phyloP scores from a whole-genome alignment of 2,329 filamentous ascomycete species.

The Colletotrichum coccodes region DNA sequence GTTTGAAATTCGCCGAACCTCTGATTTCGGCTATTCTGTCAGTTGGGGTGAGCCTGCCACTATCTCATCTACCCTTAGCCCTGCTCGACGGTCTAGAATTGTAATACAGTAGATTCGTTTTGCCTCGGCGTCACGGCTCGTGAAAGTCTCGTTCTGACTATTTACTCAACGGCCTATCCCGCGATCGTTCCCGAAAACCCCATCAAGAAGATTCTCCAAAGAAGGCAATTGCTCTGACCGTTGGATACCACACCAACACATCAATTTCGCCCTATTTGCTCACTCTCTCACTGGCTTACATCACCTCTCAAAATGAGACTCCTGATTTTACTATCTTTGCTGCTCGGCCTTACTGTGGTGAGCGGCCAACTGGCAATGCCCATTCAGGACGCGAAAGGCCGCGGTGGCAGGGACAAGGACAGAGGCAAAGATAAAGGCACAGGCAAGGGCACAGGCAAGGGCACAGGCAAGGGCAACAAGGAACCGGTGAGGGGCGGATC shows the following conservation, averaged over 20 bases:
- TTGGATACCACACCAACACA: background rate
- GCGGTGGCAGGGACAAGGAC: background rate
- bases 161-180: slow-evolving; percentile 20
- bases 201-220: no score
- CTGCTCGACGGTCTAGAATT: slow-evolving; percentile 1
- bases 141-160: slow-evolving; percentile 11
- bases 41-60: background rate
- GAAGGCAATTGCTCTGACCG: background rate
- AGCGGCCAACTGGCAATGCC: slow-evolving; percentile 11
- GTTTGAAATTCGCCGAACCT: background rate
- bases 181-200: background rate
- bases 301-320: slow-evolving; percentile 7
- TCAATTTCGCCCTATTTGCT: background rate
- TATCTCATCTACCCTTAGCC: background rate
- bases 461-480: slow-evolving; percentile 6
- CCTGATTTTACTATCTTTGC: background rate
- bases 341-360: slow-evolving; percentile 14
- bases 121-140: slow-evolving; percentile 29
- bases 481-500: slow-evolving; percentile 6
- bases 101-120: background rate
- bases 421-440: background rate
- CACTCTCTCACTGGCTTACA: background rate
- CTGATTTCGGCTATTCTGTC: slow-evolving; percentile 2
- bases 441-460: background rate
- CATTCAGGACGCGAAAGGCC: background rate